Conservation (phyloP, 805 yeast genomes). For the Schwanniomyces occidentalis region DNA sequence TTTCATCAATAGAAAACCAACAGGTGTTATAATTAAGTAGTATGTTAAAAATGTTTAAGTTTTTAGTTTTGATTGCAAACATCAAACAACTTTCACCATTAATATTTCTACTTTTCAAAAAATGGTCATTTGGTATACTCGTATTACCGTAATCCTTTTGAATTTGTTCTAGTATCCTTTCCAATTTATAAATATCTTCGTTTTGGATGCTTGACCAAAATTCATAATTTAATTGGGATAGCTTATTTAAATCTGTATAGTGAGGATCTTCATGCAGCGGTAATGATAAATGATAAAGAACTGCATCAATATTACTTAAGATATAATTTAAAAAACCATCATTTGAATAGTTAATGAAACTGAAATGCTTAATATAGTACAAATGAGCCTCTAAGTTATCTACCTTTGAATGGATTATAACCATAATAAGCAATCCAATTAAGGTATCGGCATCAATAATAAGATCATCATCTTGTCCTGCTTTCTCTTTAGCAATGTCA, state of each 20-base stretch:
- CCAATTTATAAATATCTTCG: slow-evolving; percentile 21
- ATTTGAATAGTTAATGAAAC: slow-evolving; percentile 29
- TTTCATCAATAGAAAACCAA: slow-evolving; percentile 63
- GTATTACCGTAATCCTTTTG: slow-evolving; percentile 7
- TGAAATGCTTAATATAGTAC: slow-evolving; percentile 62
- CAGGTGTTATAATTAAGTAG: slow-evolving; percentile 47
- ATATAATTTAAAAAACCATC: slow-evolving; percentile 75
- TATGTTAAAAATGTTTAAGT: slow-evolving; percentile 43
- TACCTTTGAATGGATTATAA: slow-evolving; percentile 63
- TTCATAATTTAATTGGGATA: slow-evolving; percentile 49
- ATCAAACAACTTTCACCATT: slow-evolving; percentile 74
- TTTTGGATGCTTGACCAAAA: slow-evolving; percentile 54
- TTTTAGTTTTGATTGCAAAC: slow-evolving; percentile 55
- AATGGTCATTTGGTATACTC: slow-evolving; percentile 19
- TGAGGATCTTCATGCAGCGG: slow-evolving; percentile 17
- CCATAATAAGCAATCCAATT: slow-evolving; percentile 69
- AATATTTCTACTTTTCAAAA: slow-evolving; percentile 24
- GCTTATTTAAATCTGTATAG: slow-evolving; percentile 36
- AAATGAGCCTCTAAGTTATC: slow-evolving; percentile 62
- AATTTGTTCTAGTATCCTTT: slow-evolving; percentile 11
- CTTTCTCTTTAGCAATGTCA: not conserved
- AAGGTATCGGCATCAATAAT: slow-evolving; percentile 79
- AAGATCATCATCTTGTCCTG: slow-evolving; percentile 17
- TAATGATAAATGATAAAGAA: slow-evolving; percentile 55
- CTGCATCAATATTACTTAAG: slow-evolving; percentile 82